Evolutionary conservation across 306 rosid genomes (phyloP), one percentile per base, ranked within the genome.

Genomic region (Quercus suber): DNA sequence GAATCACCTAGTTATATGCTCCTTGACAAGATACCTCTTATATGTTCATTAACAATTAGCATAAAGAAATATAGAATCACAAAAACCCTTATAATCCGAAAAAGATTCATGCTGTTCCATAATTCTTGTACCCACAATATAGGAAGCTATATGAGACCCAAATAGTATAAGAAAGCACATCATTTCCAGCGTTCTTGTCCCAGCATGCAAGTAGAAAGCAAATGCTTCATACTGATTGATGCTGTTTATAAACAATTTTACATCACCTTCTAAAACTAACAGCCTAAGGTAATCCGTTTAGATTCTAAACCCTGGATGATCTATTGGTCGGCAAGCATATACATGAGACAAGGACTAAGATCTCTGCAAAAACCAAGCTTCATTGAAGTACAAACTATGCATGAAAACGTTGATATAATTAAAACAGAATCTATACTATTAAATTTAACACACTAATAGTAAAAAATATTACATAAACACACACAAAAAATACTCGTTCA

Each of bases 401-500:
- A 75, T 52, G 59, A 1, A 55, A 19, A 55, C 5, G 18, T 25
- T 17, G 37, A 33, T 27, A 58, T 73, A 11, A 12, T 53, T 13
- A 28, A 55, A 55, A 17, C 63, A 79, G 51, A 71, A 67, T 6
- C 35, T 73, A 18, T 65, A 59, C 30, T 18, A 67, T 53, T n/a
- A 77, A 23, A 75, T 37, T 0, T 3, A 20, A 23, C 4, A 7
- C 8, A 0, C 1, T 3, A 9, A 21, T 3, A 37, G 5, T 58
- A 25, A 58, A 23, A 21, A 27, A 23, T 58, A 13, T 58, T 23
- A 27, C 28, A 58, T 58, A n/a, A 55, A 55, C 60, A 19, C 59
- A 18, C 59, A 9, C 59, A 74, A 45, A 9, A 55, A 15, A 30
- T 43, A 27, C 23, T 71, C 5, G 55, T 69, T 90, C 86, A 91